A percentile compares a stretch with the other conserved stretches of the same genome.
Conservation (phyloP, 257 asterid species). For the Henckelia pumila region DNA sequence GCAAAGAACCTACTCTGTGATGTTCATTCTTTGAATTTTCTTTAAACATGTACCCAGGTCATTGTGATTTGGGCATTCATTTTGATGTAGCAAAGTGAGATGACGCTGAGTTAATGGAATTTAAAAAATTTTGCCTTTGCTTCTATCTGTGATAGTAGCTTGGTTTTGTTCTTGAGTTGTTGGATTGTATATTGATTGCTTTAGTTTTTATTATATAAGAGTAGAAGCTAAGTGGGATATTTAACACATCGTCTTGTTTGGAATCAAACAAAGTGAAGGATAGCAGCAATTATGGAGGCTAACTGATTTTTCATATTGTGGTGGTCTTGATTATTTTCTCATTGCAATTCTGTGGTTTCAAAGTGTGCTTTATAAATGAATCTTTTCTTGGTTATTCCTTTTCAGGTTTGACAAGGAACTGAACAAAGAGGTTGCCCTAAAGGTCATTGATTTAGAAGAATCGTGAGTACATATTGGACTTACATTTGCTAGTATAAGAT, state of each 20-base stretch:
- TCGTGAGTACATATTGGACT: slow-evolving; percentile 67
- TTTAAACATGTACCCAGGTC: not conserved
- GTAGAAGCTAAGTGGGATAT: not conserved
- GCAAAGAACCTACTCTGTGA: not conserved
- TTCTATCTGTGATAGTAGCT: not conserved
- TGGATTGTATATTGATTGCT: not conserved
- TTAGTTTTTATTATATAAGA: not conserved
- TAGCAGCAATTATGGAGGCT: not conserved
- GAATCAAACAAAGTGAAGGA: not conserved
- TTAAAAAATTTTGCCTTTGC: not conserved
- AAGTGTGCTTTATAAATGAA: slow-evolving; percentile 13
- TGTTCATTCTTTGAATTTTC: not conserved
- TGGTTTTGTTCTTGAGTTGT: not conserved
- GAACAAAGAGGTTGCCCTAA: slow-evolving; percentile 92
- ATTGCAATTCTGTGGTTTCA: not conserved
- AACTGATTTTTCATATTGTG: not conserved
- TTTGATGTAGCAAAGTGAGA: not conserved
- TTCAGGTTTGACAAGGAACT: slow-evolving; percentile 94
- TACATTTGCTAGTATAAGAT: slow-evolving; percentile 24
- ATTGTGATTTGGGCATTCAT: not conserved
- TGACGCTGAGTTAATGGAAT: not conserved
- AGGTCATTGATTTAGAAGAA: slow-evolving; percentile 98
- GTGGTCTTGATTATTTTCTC: not conserved
- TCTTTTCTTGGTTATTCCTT: slow-evolving; percentile 19
- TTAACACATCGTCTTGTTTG: not conserved